phyloP scores from a whole-genome alignment of 495 filamentous ascomycete genomes.

The Penicillium robsamsonii region DNA sequence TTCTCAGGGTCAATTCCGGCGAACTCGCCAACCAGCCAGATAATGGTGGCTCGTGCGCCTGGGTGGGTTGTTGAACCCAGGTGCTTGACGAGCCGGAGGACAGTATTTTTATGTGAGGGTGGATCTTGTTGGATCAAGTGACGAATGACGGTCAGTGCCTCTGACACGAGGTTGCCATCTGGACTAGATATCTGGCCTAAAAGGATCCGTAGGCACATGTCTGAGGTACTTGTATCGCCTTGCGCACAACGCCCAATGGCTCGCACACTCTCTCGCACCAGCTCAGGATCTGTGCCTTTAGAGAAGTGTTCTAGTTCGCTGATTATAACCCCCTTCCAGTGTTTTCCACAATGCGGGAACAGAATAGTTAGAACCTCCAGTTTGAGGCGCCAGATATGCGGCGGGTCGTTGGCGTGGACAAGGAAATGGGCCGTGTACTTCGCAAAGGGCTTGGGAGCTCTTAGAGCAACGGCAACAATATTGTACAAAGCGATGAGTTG shows the following conservation, averaged over 20 bases:
- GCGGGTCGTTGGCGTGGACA: constrained; percentile 74
- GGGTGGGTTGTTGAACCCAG: constrained; percentile 81
- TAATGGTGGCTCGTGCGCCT: constrained; percentile 84
- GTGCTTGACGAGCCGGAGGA: constrained; percentile 87
- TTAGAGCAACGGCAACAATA: constrained; percentile 82
- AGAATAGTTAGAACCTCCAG: constrained; percentile 85
- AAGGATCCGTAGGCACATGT: constrained; percentile 75
- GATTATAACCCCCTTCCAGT: constrained; percentile 80
- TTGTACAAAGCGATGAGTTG: constrained; percentile 88
- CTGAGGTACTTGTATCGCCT: constrained; percentile 63
- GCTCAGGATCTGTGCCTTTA: constrained; percentile 65
- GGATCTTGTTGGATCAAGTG: constrained; percentile 94
- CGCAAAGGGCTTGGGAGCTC: constrained; percentile 70
- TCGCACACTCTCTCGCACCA: constrained; percentile 83
- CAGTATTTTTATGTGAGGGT: constrained; percentile 69
- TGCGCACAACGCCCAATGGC: constrained; percentile 93
- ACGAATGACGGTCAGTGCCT: constrained; percentile 87
- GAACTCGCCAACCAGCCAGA: constrained; percentile 97
- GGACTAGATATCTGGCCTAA: constrained; percentile 79
- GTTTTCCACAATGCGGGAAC: constrained; percentile 74
- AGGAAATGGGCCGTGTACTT: constrained; percentile 85
- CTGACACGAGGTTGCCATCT: constrained; percentile 83
- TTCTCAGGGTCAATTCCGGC: constrained; percentile 72
- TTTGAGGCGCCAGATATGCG: constrained; percentile 83
- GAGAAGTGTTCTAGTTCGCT: constrained; percentile 93